phyloP scores from a whole-genome alignment of 768 basidiomycete genomes.

The Tulasnella sp. region DNA sequence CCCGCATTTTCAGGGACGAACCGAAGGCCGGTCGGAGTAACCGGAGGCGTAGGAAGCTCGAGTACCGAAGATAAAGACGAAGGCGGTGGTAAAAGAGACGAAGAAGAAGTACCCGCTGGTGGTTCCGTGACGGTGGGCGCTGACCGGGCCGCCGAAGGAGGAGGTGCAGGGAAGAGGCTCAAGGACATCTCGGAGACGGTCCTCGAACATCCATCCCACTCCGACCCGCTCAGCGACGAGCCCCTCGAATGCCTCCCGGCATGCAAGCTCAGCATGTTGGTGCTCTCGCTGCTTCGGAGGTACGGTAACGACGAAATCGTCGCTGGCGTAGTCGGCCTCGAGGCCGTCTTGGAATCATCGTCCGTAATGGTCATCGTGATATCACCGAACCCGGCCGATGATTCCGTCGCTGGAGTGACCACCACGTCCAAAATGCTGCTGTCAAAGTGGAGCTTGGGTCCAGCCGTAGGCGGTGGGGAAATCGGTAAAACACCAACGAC shows the following conservation, averaged over 20 bases:
- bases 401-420: not conserved
- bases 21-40: slow-evolving; percentile 7
- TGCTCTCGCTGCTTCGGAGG: not conserved
- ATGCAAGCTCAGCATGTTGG: not conserved
- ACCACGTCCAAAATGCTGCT: slow-evolving; percentile 1
- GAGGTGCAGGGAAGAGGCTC: slow-evolving; percentile 11
- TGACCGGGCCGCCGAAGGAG: not conserved
- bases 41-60: slow-evolving; percentile 17
- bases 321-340: not conserved
- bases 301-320: slow-evolving; percentile 11
- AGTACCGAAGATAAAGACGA: not conserved
- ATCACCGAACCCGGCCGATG: not conserved
- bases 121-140: not conserved
- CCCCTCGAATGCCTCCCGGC: not conserved
- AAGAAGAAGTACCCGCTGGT: not conserved
- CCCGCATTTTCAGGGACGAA: not conserved
- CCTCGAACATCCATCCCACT: not conserved
- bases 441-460: not conserved
- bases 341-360: not conserved
- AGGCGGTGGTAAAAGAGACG: not conserved
- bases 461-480: not conserved
- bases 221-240: not conserved
- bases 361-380: not conserved
- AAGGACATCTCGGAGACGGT: slow-evolving; percentile 11
- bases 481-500: not conserved